phyloP scores from a whole-genome alignment of 1,284 basidiomycete genomes.

The Vanrija sp. region DNA sequence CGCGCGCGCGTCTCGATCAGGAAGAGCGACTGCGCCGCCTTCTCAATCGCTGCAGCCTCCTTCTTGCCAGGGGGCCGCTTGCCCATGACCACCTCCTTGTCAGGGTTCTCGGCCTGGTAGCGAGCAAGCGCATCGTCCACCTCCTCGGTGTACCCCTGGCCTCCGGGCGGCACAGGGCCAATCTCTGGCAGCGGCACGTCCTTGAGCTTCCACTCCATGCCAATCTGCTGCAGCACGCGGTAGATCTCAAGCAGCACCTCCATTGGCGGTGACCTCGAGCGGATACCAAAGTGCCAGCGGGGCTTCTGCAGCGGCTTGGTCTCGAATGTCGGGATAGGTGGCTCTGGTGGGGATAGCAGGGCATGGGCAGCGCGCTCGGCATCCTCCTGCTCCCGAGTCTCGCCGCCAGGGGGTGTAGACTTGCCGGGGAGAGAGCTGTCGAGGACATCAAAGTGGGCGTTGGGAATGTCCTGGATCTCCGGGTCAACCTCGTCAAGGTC shows the following conservation, averaged over 20 bases:
- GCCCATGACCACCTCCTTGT: conserved; percentile 29
- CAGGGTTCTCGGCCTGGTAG: conserved; percentile 32
- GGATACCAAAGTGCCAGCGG: conserved; percentile 97
- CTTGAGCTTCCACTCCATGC: conserved; percentile 82
- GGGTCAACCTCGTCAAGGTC: conserved; percentile 55
- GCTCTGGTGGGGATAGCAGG: conserved; percentile 22
- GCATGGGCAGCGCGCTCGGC: conserved; percentile 44
- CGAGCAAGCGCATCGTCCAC: conserved; percentile 53
- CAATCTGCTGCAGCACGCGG: conserved; percentile 81
- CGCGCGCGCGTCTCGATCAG: conserved; percentile 91
- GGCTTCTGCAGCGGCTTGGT: conserved; percentile 52
- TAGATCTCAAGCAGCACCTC: conserved; percentile 99
- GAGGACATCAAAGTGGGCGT: conserved; percentile 69
- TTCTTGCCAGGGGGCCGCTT: conserved; percentile 44
- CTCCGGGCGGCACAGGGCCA: conserved; percentile 49
- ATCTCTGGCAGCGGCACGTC: conserved; percentile 65
- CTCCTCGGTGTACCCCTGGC: conserved; percentile 34
- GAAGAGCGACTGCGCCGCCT: conserved; percentile 64
- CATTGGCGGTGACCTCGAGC: conserved; percentile 92
- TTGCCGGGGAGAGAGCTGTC: conserved; percentile 70
- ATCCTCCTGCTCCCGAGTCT: conserved; percentile 22
- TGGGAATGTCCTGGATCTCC: conserved; percentile 55
- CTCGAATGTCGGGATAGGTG: conserved; percentile 14
- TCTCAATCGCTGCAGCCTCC: conserved; percentile 51
- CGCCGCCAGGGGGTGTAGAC: conserved; percentile 13